Evolutionary conservation across 805 yeast species (phyloP).

Genomic region (Danielia oregonensis): DNA sequence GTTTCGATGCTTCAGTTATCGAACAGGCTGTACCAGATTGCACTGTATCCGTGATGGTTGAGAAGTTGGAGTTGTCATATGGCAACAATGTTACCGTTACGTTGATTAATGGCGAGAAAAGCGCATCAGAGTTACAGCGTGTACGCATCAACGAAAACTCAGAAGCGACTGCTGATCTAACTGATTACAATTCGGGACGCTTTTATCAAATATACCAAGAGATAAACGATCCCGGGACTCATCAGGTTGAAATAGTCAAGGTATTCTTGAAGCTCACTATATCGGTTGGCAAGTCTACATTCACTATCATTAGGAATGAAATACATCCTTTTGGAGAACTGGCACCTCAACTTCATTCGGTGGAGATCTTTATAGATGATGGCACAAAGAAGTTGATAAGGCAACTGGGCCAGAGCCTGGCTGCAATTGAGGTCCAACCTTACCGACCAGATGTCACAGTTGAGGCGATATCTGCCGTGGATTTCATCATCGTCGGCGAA

Average conservation of each 20-base stretch:
- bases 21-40: background rate
- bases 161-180: background rate
- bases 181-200: background rate
- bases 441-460: constrained; percentile 25
- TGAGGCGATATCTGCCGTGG: constrained; percentile 6
- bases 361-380: background rate
- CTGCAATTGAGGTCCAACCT: constrained; percentile 9
- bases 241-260: background rate
- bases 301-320: background rate
- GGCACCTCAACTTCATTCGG: background rate
- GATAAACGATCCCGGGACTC: background rate
- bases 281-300: background rate
- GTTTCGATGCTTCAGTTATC: background rate
- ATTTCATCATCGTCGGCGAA: constrained; percentile 28
- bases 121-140: background rate
- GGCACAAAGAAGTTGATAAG: constrained; percentile 3
- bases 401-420: constrained; percentile 7
- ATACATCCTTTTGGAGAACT: background rate
- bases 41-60: background rate
- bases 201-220: background rate
- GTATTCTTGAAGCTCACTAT: background rate
- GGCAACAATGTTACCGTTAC: background rate
- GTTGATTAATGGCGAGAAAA: background rate
- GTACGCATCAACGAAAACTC: background rate
- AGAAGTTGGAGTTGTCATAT: background rate